Evolutionary conservation across 768 basidiomycete species (phyloP), one percentile per base, ranked within the genome.

Genomic region (Lentinula aciculospora): DNA sequence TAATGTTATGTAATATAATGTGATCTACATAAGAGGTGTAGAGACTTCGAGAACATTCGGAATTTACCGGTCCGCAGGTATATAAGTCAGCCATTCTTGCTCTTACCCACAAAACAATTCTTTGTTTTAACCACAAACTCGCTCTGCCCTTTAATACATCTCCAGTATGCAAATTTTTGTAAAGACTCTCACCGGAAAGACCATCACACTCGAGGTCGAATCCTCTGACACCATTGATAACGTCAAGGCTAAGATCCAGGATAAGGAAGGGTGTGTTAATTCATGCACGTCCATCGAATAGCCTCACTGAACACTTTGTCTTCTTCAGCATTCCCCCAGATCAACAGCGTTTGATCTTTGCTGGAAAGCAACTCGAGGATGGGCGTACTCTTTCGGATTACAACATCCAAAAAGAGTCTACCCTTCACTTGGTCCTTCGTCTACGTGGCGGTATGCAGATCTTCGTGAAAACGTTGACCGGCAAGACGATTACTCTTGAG

Each of bases 401-500:
- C 68, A 83, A 85, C 70, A 84, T 86, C 59, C 83, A 84, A 72
- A 83, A 83, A 68, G 82, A 83, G 69, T 80, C 78, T 2, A 83
- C 81, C 29, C 76, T 83, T 15, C 81, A 83, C 66, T 74, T 86
- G 37, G 83, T 81, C 32, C 73, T 71, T 31, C 74, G 76, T 54
- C 72, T 76, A 7, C 74, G 74, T 65, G 73, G 73, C 39, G 75
- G 75, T 48, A 90, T 90, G 89, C 88, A 93, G 72, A 90, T 92
- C 66, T 92, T 91, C 60, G 87, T 94, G 46, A 94, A 94, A 79
- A 92, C 89, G 23, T 74, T 92, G 45, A 92, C 90, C 6, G 89
- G 91, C 60, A 92, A 93, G 85, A 93, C 91, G 28, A 91, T 92
- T 72, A 92, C 89, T n/a, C 78, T 91, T 37, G 89, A 91, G 69